Evolutionary conservation across 2,329 filamentous ascomycete species (phyloP).

Genomic region (Xylaria sp.): DNA sequence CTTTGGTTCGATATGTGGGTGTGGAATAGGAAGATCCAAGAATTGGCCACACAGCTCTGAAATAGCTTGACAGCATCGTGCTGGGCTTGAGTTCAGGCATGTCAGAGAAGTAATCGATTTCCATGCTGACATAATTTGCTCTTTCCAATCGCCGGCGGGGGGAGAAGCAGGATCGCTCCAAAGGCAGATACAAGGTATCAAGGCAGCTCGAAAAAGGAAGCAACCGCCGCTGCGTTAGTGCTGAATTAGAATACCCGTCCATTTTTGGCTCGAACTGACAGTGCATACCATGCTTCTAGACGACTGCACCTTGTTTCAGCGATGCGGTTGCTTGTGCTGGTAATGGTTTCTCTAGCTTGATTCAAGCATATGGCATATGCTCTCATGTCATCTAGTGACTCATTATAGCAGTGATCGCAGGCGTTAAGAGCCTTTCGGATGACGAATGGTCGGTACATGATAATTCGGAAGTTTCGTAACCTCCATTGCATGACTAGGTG

Average conservation of each 20-base stretch:
- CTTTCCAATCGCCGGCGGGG: constrained; percentile 47
- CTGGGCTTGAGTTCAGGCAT: constrained; percentile 47
- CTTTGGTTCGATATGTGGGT: background rate
- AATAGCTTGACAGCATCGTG: constrained; percentile 50
- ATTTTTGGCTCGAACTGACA: background rate
- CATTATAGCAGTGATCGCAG: background rate
- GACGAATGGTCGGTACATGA: constrained; percentile 15
- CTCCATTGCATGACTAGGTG: constrained; percentile 11
- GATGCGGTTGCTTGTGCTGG: background rate
- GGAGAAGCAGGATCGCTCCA: constrained; percentile 48
- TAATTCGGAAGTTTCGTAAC: constrained; percentile 12
- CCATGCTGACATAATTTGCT: constrained; percentile 48
- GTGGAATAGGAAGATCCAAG: background rate
- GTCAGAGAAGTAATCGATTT: constrained; percentile 46
- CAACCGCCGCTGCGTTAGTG: constrained; percentile 43
- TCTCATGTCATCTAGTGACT: constrained; percentile 2
- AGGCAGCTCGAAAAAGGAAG: constrained; percentile 55
- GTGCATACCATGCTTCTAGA: constrained; percentile 11
- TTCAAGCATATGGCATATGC: constrained; percentile 11
- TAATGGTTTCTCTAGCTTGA: constrained; percentile 12
- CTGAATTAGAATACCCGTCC: background rate
- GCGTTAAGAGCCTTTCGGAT: constrained; percentile 5
- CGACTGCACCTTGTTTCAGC: background rate
- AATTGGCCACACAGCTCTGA: constrained; percentile 48
- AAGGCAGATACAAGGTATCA: constrained; percentile 55